Evolutionary conservation across 2,329 filamentous ascomycete species (phyloP).

Genomic region (Drechmeria coniospora): DNA sequence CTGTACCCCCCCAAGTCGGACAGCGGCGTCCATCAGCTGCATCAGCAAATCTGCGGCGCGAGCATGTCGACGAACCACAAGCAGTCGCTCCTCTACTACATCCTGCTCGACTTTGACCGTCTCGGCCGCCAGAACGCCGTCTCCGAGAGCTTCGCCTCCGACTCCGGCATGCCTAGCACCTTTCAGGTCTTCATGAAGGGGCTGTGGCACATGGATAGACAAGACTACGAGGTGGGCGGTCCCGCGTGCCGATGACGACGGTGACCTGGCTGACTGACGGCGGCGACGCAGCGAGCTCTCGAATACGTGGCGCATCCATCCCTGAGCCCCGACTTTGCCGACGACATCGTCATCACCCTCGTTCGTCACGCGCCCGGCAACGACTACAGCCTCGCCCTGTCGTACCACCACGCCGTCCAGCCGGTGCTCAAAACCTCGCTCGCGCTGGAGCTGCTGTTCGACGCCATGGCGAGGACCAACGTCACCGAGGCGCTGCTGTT

Average conservation of each 20-base stretch:
- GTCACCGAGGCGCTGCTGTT: conserved; percentile 63
- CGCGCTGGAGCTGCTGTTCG: conserved; percentile 52
- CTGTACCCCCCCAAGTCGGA: conserved; percentile 62
- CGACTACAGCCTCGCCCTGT: conserved; percentile 52
- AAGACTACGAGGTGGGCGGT: conserved; percentile 49
- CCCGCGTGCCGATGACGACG: too few species aligned
- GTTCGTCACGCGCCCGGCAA: conserved; percentile 42
- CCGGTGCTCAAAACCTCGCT: conserved; percentile 52
- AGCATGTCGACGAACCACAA: conserved; percentile 59
- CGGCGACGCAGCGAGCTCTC: conserved; percentile 41
- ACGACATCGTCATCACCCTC: conserved; percentile 62
- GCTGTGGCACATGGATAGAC: conserved; percentile 63
- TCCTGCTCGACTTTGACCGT: conserved; percentile 59
- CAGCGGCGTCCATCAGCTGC: conserved; percentile 50
- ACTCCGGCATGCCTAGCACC: conserved; percentile 53
- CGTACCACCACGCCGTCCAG: conserved; percentile 64
- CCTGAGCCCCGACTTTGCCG: conserved; percentile 64
- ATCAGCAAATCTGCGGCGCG: conserved; percentile 51
- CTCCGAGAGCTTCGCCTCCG: conserved; percentile 41
- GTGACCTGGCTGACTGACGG: too few species aligned
- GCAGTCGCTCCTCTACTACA: conserved; percentile 69
- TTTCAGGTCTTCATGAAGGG: conserved; percentile 73
- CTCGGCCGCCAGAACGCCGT: conserved; percentile 32
- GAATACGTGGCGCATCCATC: conserved; percentile 68
- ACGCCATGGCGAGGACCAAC: conserved; percentile 49